Evolutionary conservation across 441 rosid genomes (phyloP).

Genomic region (Pelargonium cotyledonis): DNA sequence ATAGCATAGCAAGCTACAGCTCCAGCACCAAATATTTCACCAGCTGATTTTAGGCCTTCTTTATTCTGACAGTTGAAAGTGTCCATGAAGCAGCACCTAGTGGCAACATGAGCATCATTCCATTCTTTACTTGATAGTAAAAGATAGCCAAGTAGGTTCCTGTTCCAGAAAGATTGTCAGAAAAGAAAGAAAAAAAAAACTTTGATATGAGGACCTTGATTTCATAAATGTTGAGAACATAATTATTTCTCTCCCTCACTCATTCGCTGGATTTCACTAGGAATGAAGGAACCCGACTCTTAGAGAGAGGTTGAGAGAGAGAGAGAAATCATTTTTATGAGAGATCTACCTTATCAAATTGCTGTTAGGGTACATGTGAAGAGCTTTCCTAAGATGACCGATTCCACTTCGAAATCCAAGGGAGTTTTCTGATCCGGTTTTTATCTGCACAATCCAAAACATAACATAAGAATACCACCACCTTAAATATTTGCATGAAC

Average conservation of each 20-base stretch:
- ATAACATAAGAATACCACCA: not conserved
- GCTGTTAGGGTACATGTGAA: constrained; percentile 78
- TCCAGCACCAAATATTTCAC: constrained; percentile 12
- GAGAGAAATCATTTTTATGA: constrained; percentile 12
- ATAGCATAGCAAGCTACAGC: constrained; percentile 12
- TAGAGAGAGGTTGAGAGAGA: not conserved
- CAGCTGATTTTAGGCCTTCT: constrained; percentile 10
- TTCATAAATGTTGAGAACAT: constrained; percentile 3
- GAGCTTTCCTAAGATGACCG: constrained; percentile 65
- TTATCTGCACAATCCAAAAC: constrained; percentile 44
- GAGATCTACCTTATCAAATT: constrained; percentile 56
- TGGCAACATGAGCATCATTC: constrained; percentile 11
- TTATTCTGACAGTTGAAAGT: not conserved
- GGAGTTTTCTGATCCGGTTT: constrained; percentile 48
- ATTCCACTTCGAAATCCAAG: constrained; percentile 70
- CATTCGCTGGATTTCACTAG: not conserved
- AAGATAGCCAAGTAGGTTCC: constrained; percentile 84
- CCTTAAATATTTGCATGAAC: not conserved
- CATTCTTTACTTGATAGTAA: constrained; percentile 7
- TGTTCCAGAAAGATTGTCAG: constrained; percentile 37
- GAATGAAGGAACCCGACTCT: constrained; percentile 8
- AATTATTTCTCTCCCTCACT: not conserved
- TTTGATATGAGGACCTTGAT: constrained; percentile 3
- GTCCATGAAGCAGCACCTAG: constrained; percentile 12
- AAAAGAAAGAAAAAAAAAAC: constrained; percentile 5